Evolutionary conservation across 768 basidiomycete species (phyloP), one percentile per base, ranked within the genome.

Genomic region (Lentinula sp.): DNA sequence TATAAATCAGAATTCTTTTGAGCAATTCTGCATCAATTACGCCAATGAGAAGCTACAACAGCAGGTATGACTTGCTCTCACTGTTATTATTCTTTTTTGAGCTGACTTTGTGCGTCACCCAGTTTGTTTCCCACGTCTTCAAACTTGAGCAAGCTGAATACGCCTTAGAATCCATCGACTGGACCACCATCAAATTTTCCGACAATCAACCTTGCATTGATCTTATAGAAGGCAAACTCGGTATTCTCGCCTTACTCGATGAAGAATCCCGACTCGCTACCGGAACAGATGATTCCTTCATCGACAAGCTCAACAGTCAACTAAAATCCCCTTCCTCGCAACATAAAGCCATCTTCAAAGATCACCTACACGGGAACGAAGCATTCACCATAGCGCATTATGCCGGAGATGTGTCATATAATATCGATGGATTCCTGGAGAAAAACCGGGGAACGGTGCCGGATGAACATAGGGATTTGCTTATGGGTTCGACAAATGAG

Each of bases 21-120:
- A 99, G 74, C 97, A 99, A 76, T 99, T 99, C 76, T 98, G 95
- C 73, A 99, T 99, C 79, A 99, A 99, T 71, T 99, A 98, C 71
- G 97, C 97, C 28, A 99, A 99, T 69, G 97, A 95, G 73, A 95
- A 95, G 74, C 74, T 98, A 48, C 97, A 99, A 68, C 97, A 98
- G 74, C 95, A 98, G 86, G 94, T 92, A 66, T 54, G 79, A 62
- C 3, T 43, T n/a, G 46, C 8, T 48, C 32, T 39, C 18, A 39
- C 28, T 20, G n/a, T 48, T 52, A 4, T 12, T 35, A 55, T 10
- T 54, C 41, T n/a, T 36, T 54, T 13, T 46, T 41, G 12, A 28
- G 37, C 37, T 49, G 18, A 33, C 13, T 28, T 20, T 15, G 37
- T 42, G 43, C 10, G 58, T 45, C 48, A 61, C 20, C 43, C 4